Evolutionary conservation across 1,284 basidiomycete species (phyloP), one percentile per base, ranked within the genome.

Genomic region (Trichosporon inkin): DNA sequence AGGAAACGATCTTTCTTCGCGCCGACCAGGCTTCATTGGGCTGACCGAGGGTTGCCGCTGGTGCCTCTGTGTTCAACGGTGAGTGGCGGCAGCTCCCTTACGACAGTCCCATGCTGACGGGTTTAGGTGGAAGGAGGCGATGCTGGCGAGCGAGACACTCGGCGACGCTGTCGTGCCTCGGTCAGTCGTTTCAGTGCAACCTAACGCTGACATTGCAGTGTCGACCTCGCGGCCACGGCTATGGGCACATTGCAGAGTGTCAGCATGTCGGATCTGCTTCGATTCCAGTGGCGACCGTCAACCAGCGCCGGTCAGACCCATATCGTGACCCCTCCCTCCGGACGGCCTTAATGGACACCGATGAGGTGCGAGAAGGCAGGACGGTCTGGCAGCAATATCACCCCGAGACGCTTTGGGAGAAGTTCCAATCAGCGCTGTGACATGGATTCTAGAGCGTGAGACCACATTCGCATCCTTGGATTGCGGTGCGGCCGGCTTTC

Each of bases 21-120:
- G 56, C 2, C 63, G 72, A 35, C 63, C 63, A 1, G 68, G 69
- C 0, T 78, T 78, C 53, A 61, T 66, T 3, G 75, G 75, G 0
- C 56, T 78, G 38, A 72, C 61, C 28, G 71, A 73, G 24, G 76
- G 76, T 3, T 78, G 76, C 57, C 58, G 67, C 52, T 78, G 76
- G 76, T 78, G 76, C 68, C 67, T 78, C 24, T 78, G 76, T 55
- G 76, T 77, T 1, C 65, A 71, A n/a, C 53, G 75, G 73, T 75
- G 44, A 8, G 53, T 55, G 22, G n/a, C 17, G 13, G 22, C n/a
- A 2, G 40, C 5, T 22, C 19, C 38, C 35, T 8, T 37, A 14
- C n/a, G 0, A 36, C 35, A 10, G 19, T 2, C 17, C 14, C 17
- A n/a, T 1, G 19, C 55, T 61, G 22, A 55, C 20, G 0, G 4